Conservation (phyloP, 202 grass and related monocot species). For the Hordeum pubiflorum region DNA sequence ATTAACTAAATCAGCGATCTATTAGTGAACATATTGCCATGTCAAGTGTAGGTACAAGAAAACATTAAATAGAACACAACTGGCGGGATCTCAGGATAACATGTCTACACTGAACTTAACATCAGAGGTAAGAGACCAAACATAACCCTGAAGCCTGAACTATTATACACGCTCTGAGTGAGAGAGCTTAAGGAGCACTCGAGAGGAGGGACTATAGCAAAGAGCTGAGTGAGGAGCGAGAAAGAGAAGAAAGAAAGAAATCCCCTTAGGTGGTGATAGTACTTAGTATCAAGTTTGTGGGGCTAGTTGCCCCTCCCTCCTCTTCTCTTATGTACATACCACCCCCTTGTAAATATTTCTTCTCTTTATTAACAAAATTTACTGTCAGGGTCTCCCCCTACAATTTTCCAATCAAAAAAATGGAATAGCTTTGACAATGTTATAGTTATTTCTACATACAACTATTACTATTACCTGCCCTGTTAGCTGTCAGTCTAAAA, state of each 20-base stretch:
- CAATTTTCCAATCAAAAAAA: background rate
- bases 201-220: background rate
- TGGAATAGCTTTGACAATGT: background rate
- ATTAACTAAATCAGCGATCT: background rate
- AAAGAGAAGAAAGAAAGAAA: background rate
- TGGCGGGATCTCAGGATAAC: background rate
- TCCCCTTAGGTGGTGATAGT: no score
- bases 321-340: background rate
- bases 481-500: slow-evolving; percentile 30
- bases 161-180: background rate
- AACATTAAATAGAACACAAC: background rate
- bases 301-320: background rate
- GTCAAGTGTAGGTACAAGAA: slow-evolving; percentile 14
- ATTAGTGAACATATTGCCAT: background rate
- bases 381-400: background rate
- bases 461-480: slow-evolving; percentile 13
- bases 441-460: background rate
- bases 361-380: no score
- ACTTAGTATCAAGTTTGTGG: background rate
- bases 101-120: background rate
- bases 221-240: background rate
- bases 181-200: background rate
- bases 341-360: no score
- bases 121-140: background rate
- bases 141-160: background rate